Conservation (phyloP, 495 filamentous ascomycete species). For the Neurospora sp. region DNA sequence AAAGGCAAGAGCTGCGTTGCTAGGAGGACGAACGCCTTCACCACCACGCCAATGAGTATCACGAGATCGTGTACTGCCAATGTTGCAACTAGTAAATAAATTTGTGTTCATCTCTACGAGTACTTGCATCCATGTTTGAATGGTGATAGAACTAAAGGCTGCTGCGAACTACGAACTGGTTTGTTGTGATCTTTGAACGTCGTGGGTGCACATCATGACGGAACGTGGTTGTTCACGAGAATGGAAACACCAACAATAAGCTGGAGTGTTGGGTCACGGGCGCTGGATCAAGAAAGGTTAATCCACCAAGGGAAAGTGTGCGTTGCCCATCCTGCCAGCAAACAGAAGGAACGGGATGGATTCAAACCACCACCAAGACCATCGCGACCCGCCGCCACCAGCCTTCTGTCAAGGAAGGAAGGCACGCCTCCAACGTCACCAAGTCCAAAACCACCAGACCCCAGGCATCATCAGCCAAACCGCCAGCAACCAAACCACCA, state of each 20-base stretch:
- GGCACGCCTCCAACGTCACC: background rate
- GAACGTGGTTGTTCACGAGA: background rate
- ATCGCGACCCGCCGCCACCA: background rate
- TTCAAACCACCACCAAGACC: background rate
- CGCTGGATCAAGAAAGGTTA: background rate
- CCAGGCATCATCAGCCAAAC: background rate
- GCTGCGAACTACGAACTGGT: background rate
- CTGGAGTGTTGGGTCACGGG: background rate
- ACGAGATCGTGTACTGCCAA: background rate
- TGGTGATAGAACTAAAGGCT: background rate
- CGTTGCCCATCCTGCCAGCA: background rate
- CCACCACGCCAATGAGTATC: background rate
- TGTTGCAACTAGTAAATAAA: background rate
- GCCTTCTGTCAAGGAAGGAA: background rate
- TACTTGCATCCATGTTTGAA: too few species aligned
- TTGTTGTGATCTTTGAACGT: background rate
- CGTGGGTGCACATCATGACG: background rate
- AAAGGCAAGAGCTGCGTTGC: background rate
- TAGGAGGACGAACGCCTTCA: background rate
- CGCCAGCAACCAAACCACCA: background rate
- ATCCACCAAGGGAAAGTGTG: background rate
- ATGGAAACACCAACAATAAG: background rate
- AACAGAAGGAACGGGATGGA: background rate
- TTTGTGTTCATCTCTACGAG: too few species aligned
- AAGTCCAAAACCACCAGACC: background rate